These are phyloP conservation scores for Arthrinium puccinioides DNA, from an alignment of 2,329 filamentous ascomycete species.

Conservation along the genomic window DNA sequence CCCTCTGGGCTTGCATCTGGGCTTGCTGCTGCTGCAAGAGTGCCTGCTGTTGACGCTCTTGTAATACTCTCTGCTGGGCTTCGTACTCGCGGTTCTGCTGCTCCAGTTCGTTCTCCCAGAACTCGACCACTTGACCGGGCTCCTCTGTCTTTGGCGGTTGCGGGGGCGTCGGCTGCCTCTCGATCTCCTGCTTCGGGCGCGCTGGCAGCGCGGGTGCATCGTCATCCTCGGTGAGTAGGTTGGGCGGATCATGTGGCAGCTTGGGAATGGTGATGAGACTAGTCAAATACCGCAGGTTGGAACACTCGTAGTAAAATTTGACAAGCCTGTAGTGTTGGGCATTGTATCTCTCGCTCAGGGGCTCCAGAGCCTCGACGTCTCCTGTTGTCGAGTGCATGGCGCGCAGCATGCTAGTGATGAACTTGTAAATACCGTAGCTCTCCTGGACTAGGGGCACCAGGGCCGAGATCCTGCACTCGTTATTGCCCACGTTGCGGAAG, in stretches of 20 bases:
- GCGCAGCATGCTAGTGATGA: conserved; percentile 97
- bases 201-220: conserved; percentile 75
- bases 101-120: conserved; percentile 91
- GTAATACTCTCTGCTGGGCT: conserved; percentile 82
- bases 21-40: conserved; percentile 76
- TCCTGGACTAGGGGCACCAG: conserved; percentile 91
- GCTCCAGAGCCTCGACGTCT: conserved; percentile 86
- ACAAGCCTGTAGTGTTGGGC: conserved; percentile 94
- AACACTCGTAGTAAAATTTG: conserved; percentile 99
- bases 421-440: conserved; percentile 99
- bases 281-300: conserved; percentile 91
- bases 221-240: conserved; percentile 78
- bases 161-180: conserved; percentile 61
- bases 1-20: conserved; percentile 76
- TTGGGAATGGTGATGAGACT: conserved; percentile 95
- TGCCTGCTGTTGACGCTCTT: conserved; percentile 78
- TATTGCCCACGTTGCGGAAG: conserved; percentile 85
- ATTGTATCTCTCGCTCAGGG: conserved; percentile 81
- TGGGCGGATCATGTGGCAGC: conserved; percentile 88
- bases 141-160: conserved; percentile 64
- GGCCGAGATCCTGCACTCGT: conserved; percentile 93
- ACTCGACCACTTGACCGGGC: conserved; percentile 92
- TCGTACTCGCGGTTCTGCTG: conserved; percentile 92
- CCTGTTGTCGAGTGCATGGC: conserved; percentile 96
- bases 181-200: conserved; percentile 70